Evolutionary conservation across 768 basidiomycete species (phyloP).

Genomic region (Trametes cinnabarina): DNA sequence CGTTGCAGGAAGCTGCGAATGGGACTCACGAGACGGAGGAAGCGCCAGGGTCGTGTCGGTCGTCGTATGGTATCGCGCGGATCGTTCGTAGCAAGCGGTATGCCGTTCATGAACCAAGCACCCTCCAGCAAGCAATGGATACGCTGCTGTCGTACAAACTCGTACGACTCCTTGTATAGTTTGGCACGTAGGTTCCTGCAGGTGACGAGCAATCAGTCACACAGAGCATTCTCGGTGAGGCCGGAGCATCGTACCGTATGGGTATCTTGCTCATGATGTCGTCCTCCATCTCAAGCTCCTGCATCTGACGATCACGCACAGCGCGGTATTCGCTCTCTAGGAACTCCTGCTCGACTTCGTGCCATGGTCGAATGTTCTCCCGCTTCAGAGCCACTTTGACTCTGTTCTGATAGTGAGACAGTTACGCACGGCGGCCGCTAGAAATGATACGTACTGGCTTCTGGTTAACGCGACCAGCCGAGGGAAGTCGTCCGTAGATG

Average conservation of each 20-base stretch:
- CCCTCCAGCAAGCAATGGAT: conserved; percentile 87
- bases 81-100: conserved; percentile 44
- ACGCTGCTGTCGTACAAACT: conserved; percentile 86
- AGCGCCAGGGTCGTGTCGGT: conserved; percentile 74
- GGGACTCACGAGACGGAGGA: conserved; percentile 69
- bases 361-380: conserved; percentile 78
- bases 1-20: not conserved
- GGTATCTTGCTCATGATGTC: conserved; percentile 84
- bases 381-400: conserved; percentile 72
- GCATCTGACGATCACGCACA: conserved; percentile 87
- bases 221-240: not conserved
- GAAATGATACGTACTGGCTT: conserved; percentile 60
- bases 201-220: too few species aligned
- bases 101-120: conserved; percentile 87
- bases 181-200: conserved; percentile 77
- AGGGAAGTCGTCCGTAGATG: conserved; percentile 70
- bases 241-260: conserved; percentile 57
- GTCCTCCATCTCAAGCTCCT: conserved; percentile 85
- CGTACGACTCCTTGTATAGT: conserved; percentile 85
- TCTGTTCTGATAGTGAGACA: conserved; percentile 42
- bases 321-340: conserved; percentile 79
- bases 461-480: conserved; percentile 75
- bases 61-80: conserved; percentile 53
- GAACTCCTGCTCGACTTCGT: conserved; percentile 79
- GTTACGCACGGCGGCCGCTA: not conserved